A percentile compares a stretch with the other conserved stretches of the same genome.
Evolutionary conservation across 768 basidiomycete species (phyloP).

Genomic region (Rhizopogon roseolus): DNA sequence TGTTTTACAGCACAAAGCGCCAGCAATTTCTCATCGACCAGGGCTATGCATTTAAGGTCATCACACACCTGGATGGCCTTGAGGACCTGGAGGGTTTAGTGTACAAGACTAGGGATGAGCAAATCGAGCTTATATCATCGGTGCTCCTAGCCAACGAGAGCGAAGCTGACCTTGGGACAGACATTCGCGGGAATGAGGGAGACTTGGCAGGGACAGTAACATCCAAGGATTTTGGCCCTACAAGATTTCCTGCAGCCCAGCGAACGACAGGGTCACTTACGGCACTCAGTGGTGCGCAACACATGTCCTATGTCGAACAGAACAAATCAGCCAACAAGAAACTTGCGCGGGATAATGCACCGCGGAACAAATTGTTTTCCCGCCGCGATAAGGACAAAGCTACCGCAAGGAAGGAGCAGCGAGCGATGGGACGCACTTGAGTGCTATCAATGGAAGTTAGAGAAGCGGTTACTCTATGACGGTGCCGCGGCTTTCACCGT

Average conservation of each 20-base stretch:
- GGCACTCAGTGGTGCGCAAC: conserved; percentile 83
- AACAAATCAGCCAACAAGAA: conserved; percentile 89
- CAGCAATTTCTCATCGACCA: conserved; percentile 99
- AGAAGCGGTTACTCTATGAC: not conserved
- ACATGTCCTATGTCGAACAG: conserved; percentile 91
- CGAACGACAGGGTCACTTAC: conserved; percentile 79
- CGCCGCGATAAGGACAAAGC: conserved; percentile 80
- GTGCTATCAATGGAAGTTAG: not conserved
- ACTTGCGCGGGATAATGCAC: conserved; percentile 46
- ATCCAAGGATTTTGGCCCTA: conserved; percentile 76
- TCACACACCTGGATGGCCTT: conserved; percentile 93
- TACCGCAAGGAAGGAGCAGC: conserved; percentile 41
- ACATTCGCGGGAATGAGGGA: conserved; percentile 78
- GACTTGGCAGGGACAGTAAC: conserved; percentile 84
- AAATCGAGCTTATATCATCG: conserved; percentile 93
- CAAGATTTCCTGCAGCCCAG: conserved; percentile 62
- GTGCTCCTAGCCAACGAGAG: conserved; percentile 89
- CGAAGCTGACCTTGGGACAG: conserved; percentile 83
- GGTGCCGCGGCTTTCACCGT: not conserved
- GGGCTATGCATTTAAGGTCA: conserved; percentile 99
- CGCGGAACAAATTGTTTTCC: conserved; percentile 74
- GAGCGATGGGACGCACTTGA: conserved; percentile 26
- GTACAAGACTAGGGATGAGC: conserved; percentile 86
- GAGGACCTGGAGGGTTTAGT: conserved; percentile 84
- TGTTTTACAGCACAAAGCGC: conserved; percentile 98